These are phyloP conservation scores for Alliaria petiolata DNA, from an alignment of 345 rosid species.

Conservation along the genomic window DNA sequence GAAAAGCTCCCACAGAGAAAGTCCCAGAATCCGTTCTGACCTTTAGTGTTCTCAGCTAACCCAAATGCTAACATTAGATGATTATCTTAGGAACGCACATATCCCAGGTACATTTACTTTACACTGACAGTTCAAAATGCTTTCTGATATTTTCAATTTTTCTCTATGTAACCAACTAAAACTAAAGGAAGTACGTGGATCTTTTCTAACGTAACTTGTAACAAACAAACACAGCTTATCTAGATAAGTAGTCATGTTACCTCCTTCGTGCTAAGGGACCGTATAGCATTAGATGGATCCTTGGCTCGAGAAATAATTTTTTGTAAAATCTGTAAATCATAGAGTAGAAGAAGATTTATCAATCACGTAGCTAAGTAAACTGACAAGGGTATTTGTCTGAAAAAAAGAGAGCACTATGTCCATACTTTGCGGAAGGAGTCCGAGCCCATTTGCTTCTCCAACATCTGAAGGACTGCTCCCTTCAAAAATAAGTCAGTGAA, in stretches of 20 bases:
- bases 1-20: conserved; percentile 12
- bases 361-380: not conserved
- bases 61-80: conserved; percentile 5
- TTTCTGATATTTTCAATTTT: not conserved
- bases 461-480: conserved; percentile 96
- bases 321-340: conserved; percentile 73
- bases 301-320: conserved; percentile 73
- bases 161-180: not conserved
- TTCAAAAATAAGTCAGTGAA: conserved; percentile 30
- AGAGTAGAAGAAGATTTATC: not conserved
- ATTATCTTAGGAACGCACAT: conserved; percentile 5
- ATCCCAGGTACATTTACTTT: not conserved
- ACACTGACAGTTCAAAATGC: not conserved
- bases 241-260: conserved; percentile 35
- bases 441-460: conserved; percentile 99
- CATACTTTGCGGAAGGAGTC: conserved; percentile 89
- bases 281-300: conserved; percentile 51
- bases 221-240: conserved; percentile 2
- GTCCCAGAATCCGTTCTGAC: not conserved
- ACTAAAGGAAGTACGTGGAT: not conserved
- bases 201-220: not conserved
- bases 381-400: not conserved
- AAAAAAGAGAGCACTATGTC: conserved; percentile 7
- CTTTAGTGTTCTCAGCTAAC: conserved; percentile 1
- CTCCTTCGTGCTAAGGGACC: conserved; percentile 94